Evolutionary conservation across 2,329 filamentous ascomycete species (phyloP).

Genomic region (Talaromyces sp.): DNA sequence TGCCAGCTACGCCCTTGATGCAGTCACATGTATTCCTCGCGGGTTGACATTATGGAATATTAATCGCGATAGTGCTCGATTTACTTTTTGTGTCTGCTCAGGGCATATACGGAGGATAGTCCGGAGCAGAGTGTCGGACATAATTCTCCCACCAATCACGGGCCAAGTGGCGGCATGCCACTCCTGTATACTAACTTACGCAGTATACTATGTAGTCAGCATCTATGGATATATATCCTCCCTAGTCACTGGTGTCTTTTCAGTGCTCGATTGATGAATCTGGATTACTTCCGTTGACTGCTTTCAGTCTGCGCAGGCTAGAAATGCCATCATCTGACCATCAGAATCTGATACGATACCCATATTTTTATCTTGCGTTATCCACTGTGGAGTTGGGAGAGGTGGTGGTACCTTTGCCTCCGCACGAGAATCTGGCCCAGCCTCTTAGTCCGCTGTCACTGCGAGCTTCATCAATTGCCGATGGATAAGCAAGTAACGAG

Average conservation of each 20-base stretch:
- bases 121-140: background rate
- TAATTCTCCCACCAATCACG: slow-evolving; percentile 12
- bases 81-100: background rate
- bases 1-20: background rate
- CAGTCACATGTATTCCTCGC: background rate
- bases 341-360: background rate
- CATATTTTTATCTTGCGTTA: background rate
- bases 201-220: background rate
- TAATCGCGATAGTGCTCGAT: background rate
- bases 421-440: background rate
- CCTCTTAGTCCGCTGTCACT: background rate
- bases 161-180: background rate
- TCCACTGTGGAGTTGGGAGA: background rate
- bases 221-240: background rate
- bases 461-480: background rate
- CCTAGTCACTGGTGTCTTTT: background rate
- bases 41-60: background rate
- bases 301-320: background rate
- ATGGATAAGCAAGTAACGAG: background rate
- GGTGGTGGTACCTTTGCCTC: background rate
- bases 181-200: background rate
- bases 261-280: background rate
- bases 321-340: background rate
- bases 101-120: too few relatives aligned
- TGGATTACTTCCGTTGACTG: background rate